Conservation (phyloP, 2,329 filamentous ascomycete genomes). For the Cladosporium cucumerinum region DNA sequence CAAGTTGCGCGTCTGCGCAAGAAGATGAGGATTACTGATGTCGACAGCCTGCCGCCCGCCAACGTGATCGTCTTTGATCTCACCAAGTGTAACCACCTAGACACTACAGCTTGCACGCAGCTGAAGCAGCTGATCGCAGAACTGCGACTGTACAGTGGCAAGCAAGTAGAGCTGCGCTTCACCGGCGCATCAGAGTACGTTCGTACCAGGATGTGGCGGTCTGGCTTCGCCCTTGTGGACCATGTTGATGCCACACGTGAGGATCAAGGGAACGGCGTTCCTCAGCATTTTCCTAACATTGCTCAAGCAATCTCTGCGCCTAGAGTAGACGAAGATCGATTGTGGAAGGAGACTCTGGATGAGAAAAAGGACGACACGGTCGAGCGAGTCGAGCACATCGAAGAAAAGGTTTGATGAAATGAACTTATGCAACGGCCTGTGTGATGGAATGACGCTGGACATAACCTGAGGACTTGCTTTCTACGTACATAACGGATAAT, state of each 20-base stretch:
- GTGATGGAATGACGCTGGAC: background rate
- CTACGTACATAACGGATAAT: slow-evolving; percentile 10
- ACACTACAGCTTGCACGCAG: slow-evolving; percentile 52
- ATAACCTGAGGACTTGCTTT: background rate
- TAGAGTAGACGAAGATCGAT: background rate
- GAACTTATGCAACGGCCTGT: background rate
- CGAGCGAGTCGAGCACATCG: slow-evolving; percentile 5
- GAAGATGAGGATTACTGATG: slow-evolving; percentile 36
- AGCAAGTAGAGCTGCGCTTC: slow-evolving; percentile 47
- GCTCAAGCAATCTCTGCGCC: background rate
- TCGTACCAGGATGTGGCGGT: slow-evolving; percentile 23
- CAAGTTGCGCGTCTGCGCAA: slow-evolving; percentile 47
- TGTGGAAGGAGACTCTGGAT: background rate
- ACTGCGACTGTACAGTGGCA: slow-evolving; percentile 49
- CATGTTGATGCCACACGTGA: slow-evolving; percentile 16
- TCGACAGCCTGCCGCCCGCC: slow-evolving; percentile 38
- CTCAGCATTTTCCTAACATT: background rate
- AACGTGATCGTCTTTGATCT: slow-evolving; percentile 54
- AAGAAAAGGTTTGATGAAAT: slow-evolving; percentile 7
- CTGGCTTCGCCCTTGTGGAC: slow-evolving; percentile 22
- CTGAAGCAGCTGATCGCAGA: slow-evolving; percentile 50
- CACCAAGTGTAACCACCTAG: slow-evolving; percentile 50
- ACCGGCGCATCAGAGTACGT: slow-evolving; percentile 47
- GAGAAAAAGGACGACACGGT: slow-evolving; percentile 10
- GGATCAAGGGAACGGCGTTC: background rate